Evolutionary conservation across 371 early-diverging fungal genomes (phyloP), one percentile per base, ranked within the genome.

Genomic region (Apophysomyces variabilis): DNA sequence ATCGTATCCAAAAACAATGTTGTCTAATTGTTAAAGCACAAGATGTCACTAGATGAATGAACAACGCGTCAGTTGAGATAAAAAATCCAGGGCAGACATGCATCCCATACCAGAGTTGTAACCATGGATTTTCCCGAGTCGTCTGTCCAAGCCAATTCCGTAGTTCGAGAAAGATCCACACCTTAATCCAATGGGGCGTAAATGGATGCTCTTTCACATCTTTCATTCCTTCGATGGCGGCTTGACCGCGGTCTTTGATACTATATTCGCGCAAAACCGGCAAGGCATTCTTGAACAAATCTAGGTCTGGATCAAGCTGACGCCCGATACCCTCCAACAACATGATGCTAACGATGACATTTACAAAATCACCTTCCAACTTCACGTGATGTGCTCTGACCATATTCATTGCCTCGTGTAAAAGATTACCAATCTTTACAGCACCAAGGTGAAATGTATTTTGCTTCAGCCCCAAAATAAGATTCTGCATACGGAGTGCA

Each of bases 271-370:
- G 75, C 47, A 94, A 72, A 14, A 93, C 89, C 1, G 96, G 95
- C 43, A 94, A 65, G 0, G 95, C 90, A 12, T 82, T 92, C 61
- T 92, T 89, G 68, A 97, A 85, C 43, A 99, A 78, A 74, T 99
- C 98, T 38, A 96, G 76, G n/a, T 94, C 90, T 1, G 95, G 95
- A 70, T 96, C 91, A 62, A 99, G 73, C 61, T 89, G 89, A 38
- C 96, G 76, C 2, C 98, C 99, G 64, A 98, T 92, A 0, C 99
- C 99, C 77, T 99, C 99, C 11, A 97, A 71, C 50, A 97, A 78
- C 81, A 96, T 85, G 68, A 95, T 91, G 13, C 93, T 89, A 41
- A 99, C 91, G 7, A 93, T 89, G 1, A 97, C 89, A 75, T 96
- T 97, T 38, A 92, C 90, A 83, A 96, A 99, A 60, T 95, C 96